These are phyloP conservation scores for Cordyceps cicadae DNA, from an alignment of 2,329 filamentous ascomycete genomes.

Conservation along the genomic window DNA sequence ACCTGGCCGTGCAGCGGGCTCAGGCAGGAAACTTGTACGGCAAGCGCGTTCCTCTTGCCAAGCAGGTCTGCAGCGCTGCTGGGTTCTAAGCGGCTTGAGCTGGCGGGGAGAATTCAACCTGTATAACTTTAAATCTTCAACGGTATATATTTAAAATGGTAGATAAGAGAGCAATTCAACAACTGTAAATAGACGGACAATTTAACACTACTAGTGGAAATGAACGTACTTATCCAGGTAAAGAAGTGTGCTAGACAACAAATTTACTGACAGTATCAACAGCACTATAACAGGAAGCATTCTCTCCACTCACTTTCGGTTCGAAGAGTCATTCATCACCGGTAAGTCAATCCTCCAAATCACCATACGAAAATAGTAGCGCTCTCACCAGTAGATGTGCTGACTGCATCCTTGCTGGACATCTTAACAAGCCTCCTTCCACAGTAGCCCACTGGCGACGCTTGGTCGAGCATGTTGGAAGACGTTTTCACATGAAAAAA, in stretches of 20 bases:
- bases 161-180: background rate
- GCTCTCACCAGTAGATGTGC: background rate
- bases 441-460: background rate
- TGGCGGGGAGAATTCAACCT: background rate
- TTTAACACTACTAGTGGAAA: background rate
- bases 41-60: slow-evolving; percentile 4
- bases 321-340: background rate
- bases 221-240: no score
- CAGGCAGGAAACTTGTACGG: slow-evolving; percentile 9
- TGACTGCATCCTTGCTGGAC: background rate
- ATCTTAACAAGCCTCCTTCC: background rate
- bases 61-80: slow-evolving; percentile 7
- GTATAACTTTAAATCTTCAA: background rate
- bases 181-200: no score
- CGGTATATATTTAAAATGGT: background rate
- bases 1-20: slow-evolving; percentile 2
- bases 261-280: background rate
- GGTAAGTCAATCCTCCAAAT: background rate
- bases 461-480: no score
- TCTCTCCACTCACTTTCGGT: background rate
- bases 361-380: background rate
- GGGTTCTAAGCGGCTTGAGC: background rate
- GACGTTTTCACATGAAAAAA: no score
- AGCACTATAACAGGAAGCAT: no score
- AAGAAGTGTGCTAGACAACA: no score